Conservation (phyloP, 2,329 filamentous ascomycete species). For the Aspergillus sp. region DNA sequence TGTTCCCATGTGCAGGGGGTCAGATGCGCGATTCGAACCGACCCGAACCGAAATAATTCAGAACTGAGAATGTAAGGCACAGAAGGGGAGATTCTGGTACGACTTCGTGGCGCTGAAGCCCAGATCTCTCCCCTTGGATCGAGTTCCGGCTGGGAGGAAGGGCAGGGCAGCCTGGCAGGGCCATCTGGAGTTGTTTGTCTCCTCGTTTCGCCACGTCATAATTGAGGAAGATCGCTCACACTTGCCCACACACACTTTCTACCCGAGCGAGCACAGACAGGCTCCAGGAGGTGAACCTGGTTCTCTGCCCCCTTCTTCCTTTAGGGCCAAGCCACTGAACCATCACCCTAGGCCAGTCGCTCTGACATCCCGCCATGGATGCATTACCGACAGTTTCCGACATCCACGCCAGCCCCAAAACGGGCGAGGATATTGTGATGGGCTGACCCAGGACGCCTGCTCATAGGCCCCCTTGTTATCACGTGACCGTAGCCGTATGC, state of each 20-base stretch:
- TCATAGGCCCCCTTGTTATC: constrained; percentile 19
- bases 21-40: constrained; percentile 12
- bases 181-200: constrained; percentile 5
- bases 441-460: constrained; percentile 4
- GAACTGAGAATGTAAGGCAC: not conserved
- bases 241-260: constrained; percentile 15
- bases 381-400: constrained; percentile 15
- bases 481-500: constrained; percentile 26
- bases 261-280: constrained; percentile 20
- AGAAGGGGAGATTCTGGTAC: not conserved
- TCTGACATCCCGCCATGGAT: constrained; percentile 15
- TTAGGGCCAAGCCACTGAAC: constrained; percentile 14
- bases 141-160: constrained; percentile 2
- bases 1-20: constrained; percentile 7
- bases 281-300: constrained; percentile 11
- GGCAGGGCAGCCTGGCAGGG: constrained; percentile 4
- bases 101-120: not conserved
- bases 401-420: constrained; percentile 17
- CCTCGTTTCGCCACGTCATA: constrained; percentile 25
- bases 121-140: not conserved
- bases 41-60: not conserved
- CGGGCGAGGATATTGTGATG: constrained; percentile 22
- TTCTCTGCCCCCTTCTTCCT: constrained; percentile 8
- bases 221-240: constrained; percentile 5
- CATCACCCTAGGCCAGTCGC: constrained; percentile 13